phyloP scores from a whole-genome alignment of 257 asterid genomes.

The Fraxinus quadrangulata region DNA sequence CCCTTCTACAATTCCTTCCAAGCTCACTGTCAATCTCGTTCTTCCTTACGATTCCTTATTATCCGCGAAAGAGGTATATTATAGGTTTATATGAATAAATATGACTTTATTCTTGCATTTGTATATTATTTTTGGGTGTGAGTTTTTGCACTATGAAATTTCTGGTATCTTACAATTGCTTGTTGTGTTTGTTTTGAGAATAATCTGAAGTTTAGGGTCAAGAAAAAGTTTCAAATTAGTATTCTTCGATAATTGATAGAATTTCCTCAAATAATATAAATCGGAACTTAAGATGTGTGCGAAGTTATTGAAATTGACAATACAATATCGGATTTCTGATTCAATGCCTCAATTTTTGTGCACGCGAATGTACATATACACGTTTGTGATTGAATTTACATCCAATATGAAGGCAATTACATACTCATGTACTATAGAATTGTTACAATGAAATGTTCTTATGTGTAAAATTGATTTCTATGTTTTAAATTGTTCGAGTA shows the following conservation, averaged over 20 bases:
- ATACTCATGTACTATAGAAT: not conserved
- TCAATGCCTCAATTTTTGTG: not conserved
- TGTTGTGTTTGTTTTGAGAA: not conserved
- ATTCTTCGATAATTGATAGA: not conserved
- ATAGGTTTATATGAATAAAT: not conserved
- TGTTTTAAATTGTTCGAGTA: not conserved
- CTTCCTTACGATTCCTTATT: conserved; percentile 71
- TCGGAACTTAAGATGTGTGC: not conserved
- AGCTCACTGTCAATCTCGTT: conserved; percentile 82
- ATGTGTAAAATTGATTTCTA: not conserved
- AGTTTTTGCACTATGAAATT: not conserved
- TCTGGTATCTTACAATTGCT: not conserved
- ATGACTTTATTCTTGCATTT: not conserved
- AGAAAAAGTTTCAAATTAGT: not conserved
- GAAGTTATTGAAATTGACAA: not conserved
- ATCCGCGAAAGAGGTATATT: conserved; percentile 59
- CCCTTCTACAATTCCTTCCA: conserved; percentile 68
- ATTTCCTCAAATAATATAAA: not conserved
- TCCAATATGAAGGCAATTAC: not conserved
- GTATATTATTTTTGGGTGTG: not conserved
- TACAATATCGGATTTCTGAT: too few species aligned
- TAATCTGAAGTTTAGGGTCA: not conserved
- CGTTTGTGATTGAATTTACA: not conserved
- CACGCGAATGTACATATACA: not conserved
- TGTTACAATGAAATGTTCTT: not conserved